Evolutionary conservation across 2,329 filamentous ascomycete genomes (phyloP).

Genomic region (Phaeosphaeria sp.): DNA sequence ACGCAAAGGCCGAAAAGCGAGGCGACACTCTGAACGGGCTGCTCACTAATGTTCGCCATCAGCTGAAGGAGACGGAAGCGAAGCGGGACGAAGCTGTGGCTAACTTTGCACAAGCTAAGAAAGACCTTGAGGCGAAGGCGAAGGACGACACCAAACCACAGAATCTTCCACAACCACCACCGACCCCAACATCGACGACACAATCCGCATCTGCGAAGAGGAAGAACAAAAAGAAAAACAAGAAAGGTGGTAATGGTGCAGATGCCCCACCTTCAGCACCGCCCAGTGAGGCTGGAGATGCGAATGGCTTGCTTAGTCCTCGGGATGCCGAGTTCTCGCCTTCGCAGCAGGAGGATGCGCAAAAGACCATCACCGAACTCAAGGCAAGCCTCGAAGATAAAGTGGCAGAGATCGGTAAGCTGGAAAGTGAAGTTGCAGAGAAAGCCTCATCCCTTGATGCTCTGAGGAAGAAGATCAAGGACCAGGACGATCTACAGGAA

Average conservation of each 20-base stretch:
- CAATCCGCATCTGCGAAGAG: slow-evolving; percentile 66
- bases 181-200: slow-evolving; percentile 24
- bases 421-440: slow-evolving; percentile 41
- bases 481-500: slow-evolving; percentile 78
- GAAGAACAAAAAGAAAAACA: slow-evolving; percentile 83
- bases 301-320: slow-evolving; percentile 41
- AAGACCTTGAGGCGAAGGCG: slow-evolving; percentile 32
- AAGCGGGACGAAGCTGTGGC: slow-evolving; percentile 55
- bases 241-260: slow-evolving; percentile 67
- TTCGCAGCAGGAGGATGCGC: slow-evolving; percentile 36
- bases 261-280: slow-evolving; percentile 44
- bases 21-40: slow-evolving; percentile 62
- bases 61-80: slow-evolving; percentile 61
- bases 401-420: slow-evolving; percentile 39
- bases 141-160: slow-evolving; percentile 21
- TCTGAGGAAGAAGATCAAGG: slow-evolving; percentile 73
- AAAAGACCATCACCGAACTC: slow-evolving; percentile 38
- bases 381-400: slow-evolving; percentile 44
- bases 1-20: slow-evolving; percentile 57
- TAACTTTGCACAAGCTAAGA: slow-evolving; percentile 47
- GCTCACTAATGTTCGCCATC: slow-evolving; percentile 60
- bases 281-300: slow-evolving; percentile 47
- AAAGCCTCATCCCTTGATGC: slow-evolving; percentile 77
- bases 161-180: slow-evolving; percentile 20
- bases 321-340: slow-evolving; percentile 53